Conservation (phyloP, 2,329 filamentous ascomycete species). For the Aspergillus ochraceus region DNA sequence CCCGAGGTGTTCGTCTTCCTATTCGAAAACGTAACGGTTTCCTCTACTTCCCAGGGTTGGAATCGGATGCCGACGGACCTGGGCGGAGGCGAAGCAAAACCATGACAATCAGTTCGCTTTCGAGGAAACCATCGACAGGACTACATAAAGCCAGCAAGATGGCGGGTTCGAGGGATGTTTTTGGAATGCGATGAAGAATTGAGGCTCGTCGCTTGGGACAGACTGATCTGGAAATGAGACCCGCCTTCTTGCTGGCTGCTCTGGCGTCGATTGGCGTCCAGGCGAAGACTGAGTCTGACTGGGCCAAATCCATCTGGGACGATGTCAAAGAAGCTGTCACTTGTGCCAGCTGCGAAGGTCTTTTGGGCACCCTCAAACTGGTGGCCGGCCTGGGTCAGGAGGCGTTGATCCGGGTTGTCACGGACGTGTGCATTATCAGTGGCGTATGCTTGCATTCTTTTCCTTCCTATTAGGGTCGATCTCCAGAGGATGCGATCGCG, state of each 20-base stretch:
- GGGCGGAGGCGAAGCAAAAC: neutral
- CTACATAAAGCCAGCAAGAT: neutral
- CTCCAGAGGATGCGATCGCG: neutral
- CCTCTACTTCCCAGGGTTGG: neutral
- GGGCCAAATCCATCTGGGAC: constrained; percentile 23
- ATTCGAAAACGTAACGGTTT: neutral
- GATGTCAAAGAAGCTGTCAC: constrained; percentile 32
- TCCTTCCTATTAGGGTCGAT: neutral
- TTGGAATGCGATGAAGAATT: neutral
- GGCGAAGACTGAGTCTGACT: constrained; percentile 7
- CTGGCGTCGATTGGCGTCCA: constrained; percentile 12
- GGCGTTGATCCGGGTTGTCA: constrained; percentile 41
- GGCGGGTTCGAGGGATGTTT: neutral
- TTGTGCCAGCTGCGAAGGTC: constrained; percentile 36
- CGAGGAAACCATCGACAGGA: neutral
- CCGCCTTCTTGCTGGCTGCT: constrained; percentile 7
- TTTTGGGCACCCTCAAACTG: constrained; percentile 46
- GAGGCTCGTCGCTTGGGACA: neutral
- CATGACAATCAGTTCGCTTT: too few relatives aligned
- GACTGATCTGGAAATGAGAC: constrained; percentile 13
- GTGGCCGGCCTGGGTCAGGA: constrained; percentile 46
- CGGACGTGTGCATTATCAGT: constrained; percentile 36
- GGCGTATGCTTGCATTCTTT: constrained; percentile 26
- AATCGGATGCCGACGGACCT: neutral
- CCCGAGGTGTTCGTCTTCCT: neutral